These are phyloP conservation scores for Williopsis jadinii DNA, from an alignment of 1,139 yeast species.

Conservation along the genomic window DNA sequence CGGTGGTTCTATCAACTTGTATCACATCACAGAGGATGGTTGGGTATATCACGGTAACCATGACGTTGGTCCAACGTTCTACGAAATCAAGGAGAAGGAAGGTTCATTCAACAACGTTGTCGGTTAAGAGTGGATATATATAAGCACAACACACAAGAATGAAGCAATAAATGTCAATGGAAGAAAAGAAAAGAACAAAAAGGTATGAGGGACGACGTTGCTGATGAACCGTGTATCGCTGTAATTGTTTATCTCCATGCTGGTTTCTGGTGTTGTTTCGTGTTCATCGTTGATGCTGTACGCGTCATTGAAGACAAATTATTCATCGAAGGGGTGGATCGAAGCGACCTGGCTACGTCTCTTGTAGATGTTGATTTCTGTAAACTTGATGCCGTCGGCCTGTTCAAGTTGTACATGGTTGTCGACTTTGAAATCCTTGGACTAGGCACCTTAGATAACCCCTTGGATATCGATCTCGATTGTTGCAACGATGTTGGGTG, in stretches of 20 bases:
- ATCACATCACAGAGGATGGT: constrained; percentile 88
- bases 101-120: constrained; percentile 87
- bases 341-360: constrained; percentile 5
- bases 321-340: constrained; percentile 2
- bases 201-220: too few species aligned
- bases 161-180: too few species aligned
- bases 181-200: too few species aligned
- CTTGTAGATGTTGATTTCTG: constrained; percentile 15
- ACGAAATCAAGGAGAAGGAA: constrained; percentile 87
- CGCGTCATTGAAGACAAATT: constrained; percentile 8
- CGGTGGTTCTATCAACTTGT: constrained; percentile 93
- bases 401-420: constrained; percentile 14
- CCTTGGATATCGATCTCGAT: constrained; percentile 6
- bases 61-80: constrained; percentile 86
- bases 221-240: not conserved
- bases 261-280: constrained; percentile 11
- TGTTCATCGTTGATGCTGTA: constrained; percentile 9
- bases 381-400: constrained; percentile 18
- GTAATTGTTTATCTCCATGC: constrained; percentile 15
- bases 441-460: constrained; percentile 7
- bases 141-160: not conserved
- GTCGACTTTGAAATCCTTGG: constrained; percentile 15
- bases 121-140: constrained; percentile 29
- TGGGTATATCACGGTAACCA: constrained; percentile 96
- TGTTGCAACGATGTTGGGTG: constrained; percentile 3